Percentiles rank a stretch among this genome's conserved stretches.
Evolutionary conservation across 768 basidiomycete genomes (phyloP).

Genomic region (Boletus sp.): DNA sequence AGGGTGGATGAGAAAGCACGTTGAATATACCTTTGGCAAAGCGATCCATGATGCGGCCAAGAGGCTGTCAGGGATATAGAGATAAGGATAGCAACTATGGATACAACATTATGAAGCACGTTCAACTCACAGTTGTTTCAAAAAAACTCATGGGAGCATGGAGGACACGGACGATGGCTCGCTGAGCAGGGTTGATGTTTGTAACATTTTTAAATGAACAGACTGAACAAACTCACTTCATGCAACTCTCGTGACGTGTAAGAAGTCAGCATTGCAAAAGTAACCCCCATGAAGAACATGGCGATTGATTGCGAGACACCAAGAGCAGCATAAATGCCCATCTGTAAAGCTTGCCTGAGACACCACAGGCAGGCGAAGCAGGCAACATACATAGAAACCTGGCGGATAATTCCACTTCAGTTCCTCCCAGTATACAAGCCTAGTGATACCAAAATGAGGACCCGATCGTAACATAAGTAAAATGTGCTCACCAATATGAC

Average conservation of each 20-base stretch:
- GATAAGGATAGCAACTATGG: background rate
- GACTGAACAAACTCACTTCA: slow-evolving; percentile 37
- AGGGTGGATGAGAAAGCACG: background rate
- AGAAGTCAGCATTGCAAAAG: slow-evolving; percentile 67
- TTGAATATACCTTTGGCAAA: slow-evolving; percentile 67
- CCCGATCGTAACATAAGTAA: background rate
- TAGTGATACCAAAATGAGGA: slow-evolving; percentile 18
- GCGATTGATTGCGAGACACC: slow-evolving; percentile 69
- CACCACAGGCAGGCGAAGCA: slow-evolving; percentile 28
- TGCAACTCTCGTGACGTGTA: slow-evolving; percentile 74
- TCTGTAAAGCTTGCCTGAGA: slow-evolving; percentile 40
- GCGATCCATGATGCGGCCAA: slow-evolving; percentile 88
- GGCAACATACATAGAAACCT: slow-evolving; percentile 65
- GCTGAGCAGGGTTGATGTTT: slow-evolving; percentile 33
- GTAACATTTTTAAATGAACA: background rate
- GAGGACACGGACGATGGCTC: slow-evolving; percentile 67
- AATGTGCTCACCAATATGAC: slow-evolving; percentile 60
- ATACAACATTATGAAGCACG: background rate
- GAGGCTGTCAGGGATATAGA: slow-evolving; percentile 44
- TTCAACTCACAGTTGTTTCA: slow-evolving; percentile 65
- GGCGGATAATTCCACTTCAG: slow-evolving; percentile 55
- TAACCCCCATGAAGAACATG: slow-evolving; percentile 64
- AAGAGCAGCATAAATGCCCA: slow-evolving; percentile 77
- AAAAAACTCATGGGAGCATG: slow-evolving; percentile 90
- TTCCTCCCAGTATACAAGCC: slow-evolving; percentile 73